A percentile compares a stretch with the other conserved stretches of the same genome.
phyloP scores from a whole-genome alignment of 2,329 filamentous ascomycete genomes.

The Penicillium sp. region DNA sequence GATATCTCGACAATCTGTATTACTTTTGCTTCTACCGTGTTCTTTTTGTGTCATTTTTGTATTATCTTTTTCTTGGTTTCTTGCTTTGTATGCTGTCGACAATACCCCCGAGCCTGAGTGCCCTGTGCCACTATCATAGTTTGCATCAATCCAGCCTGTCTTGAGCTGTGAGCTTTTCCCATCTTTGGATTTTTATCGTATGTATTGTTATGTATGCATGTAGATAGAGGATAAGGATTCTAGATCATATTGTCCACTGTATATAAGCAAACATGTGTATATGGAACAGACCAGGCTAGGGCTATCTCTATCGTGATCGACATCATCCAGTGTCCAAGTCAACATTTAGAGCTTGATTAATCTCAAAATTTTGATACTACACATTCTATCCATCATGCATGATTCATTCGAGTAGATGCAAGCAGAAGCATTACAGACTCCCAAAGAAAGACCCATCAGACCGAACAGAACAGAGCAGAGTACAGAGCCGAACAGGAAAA shows the following conservation, averaged over 20 bases:
- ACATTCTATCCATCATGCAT: slow-evolving; percentile 7
- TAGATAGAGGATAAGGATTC: neutral
- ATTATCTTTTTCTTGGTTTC: slow-evolving; percentile 6
- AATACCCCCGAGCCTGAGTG: slow-evolving; percentile 20
- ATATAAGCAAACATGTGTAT: neutral
- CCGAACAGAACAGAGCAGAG: slow-evolving; percentile 6
- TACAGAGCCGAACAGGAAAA: slow-evolving; percentile 6
- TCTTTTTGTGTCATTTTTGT: neutral
- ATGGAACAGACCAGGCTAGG: neutral
- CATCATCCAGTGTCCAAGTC: neutral
- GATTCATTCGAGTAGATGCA: slow-evolving; percentile 8
- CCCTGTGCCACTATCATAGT: slow-evolving; percentile 6
- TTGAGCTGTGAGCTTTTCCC: neutral
- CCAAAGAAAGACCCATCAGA: slow-evolving; percentile 12
- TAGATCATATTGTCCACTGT: neutral
- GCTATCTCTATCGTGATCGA: neutral
- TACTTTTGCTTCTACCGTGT: slow-evolving; percentile 11
- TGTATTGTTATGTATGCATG: neutral
- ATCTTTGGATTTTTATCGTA: neutral
- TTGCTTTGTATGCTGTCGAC: slow-evolving; percentile 18
- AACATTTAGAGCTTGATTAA: slow-evolving; percentile 6
- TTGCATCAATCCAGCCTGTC: slow-evolving; percentile 6
- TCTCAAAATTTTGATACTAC: neutral
- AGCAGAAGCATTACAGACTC: slow-evolving; percentile 11
- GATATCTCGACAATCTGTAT: neutral